These are phyloP conservation scores for Kwoniella heveanensis DNA, from an alignment of 768 basidiomycete genomes.

Conservation along the genomic window DNA sequence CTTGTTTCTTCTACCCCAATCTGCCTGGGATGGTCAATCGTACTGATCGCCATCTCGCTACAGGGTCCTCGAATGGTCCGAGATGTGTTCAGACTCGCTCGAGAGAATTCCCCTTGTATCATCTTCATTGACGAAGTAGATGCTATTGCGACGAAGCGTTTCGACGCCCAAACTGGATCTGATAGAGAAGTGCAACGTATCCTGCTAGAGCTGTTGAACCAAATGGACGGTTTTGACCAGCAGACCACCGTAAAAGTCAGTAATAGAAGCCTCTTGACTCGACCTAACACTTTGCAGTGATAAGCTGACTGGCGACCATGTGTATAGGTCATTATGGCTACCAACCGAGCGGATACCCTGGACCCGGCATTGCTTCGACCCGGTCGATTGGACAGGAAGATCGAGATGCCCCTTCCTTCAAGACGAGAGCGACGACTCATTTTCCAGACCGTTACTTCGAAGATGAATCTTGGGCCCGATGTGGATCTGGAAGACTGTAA, in stretches of 20 bases:
- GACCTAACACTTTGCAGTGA: no score
- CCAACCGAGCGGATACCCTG: constrained; percentile 95
- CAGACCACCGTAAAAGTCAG: constrained; percentile 94
- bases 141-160: constrained; percentile 98
- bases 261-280: no score
- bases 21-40: no score
- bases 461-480: constrained; percentile 97
- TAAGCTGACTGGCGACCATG: no score
- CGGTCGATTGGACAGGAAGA: constrained; percentile 96
- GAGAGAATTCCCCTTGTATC: constrained; percentile 95
- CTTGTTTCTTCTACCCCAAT: no score
- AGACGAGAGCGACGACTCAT: constrained; percentile 93
- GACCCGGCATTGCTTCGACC: constrained; percentile 97
- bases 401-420: constrained; percentile 94
- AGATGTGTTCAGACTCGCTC: constrained; percentile 95
- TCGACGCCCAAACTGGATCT: constrained; percentile 98
- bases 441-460: constrained; percentile 94
- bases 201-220: constrained; percentile 90
- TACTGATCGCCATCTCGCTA: no score
- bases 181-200: constrained; percentile 99
- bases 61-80: constrained; percentile 97
- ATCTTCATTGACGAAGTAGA: constrained; percentile 96
- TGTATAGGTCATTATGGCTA: constrained; percentile 99
- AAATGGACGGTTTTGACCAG: constrained; percentile 99
- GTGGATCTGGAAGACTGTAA: constrained; percentile 97